Base-by-base conservation (phyloP, 1,284 basidiomycete species). In the Cutaneotrichosporon daszewskae region DNA sequence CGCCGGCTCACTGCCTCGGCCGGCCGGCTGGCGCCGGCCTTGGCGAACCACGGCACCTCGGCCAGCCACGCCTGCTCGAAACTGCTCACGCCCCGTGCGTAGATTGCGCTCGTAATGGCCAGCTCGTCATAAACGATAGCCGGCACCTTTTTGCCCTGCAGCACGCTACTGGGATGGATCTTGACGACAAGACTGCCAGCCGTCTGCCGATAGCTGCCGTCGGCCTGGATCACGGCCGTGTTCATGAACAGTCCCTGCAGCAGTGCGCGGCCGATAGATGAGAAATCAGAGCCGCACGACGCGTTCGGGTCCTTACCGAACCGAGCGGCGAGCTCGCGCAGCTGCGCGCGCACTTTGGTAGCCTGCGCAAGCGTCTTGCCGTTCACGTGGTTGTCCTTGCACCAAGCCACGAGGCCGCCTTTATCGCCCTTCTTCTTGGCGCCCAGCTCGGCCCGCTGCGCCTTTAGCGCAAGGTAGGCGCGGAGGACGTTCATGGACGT, bases 71-170 rank as follows among this genome's bases (percentile, higher is more conserved):
- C 67, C 56, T 82, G 82, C 13, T 83, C 79, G 35, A 95, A 80
- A 1, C 80, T 75, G 0, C 87, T 90, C 6, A 91, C 89, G 20
- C 84, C 85, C 4, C 89, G 82, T 2, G 89, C 90, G 59, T 90
- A 94, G 29, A 87, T 82, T 39, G 83, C 80, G 31, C 80, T 84
- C 18, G 90, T 95, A 62, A 85, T 82, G 17, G 89, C 90, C 58
- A 95, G 73, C 65, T 95, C 91, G 63, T 92, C 84, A 61, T 87
- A 96, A 35, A 95, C 77, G 45, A 96, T 88, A 5, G 83, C 87
- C 0, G 83, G 81, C 1, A 82, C 79, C 62, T 85, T 87, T 60
- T 84, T 86, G 49, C 85, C 82, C 50, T 78, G 79, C 49, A 95
- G 64, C 2, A 80, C 78, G 17, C 87, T 91, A 19, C 83, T 79